Evolutionary conservation across 2,329 filamentous ascomycete genomes (phyloP).

Genomic region (Macroventuria anomochaeta): DNA sequence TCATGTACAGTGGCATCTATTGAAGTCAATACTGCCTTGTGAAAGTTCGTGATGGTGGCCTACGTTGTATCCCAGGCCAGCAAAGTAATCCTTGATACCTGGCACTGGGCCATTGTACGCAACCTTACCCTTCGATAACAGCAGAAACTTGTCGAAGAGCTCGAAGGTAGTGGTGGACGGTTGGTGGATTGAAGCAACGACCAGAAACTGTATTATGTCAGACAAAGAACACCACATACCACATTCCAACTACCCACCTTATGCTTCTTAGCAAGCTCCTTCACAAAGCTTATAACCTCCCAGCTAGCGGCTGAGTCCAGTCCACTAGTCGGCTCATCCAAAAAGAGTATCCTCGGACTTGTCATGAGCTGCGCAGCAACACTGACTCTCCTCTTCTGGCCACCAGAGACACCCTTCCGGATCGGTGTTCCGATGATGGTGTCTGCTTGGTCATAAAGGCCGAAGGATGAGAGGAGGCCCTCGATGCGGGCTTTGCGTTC

Average conservation of each 20-base stretch:
- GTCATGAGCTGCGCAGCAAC: slow-evolving; percentile 84
- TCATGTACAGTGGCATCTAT: slow-evolving; percentile 71
- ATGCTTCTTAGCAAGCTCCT: slow-evolving; percentile 68
- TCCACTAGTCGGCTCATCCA: slow-evolving; percentile 85
- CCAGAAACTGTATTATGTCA: slow-evolving; percentile 61
- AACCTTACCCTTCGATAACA: slow-evolving; percentile 73
- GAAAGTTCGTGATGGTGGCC: not conserved
- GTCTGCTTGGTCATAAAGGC: slow-evolving; percentile 71
- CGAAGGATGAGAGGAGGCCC: slow-evolving; percentile 73
- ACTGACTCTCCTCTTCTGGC: slow-evolving; percentile 81
- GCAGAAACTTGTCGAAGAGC: slow-evolving; percentile 78
- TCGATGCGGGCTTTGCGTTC: slow-evolving; percentile 70
- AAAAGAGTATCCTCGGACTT: slow-evolving; percentile 77
- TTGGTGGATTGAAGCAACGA: slow-evolving; percentile 85
- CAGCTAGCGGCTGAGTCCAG: slow-evolving; percentile 78
- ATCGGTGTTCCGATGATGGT: slow-evolving; percentile 82
- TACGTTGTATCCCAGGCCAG: slow-evolving; percentile 58
- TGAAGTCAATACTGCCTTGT: not conserved
- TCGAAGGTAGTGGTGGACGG: slow-evolving; percentile 80
- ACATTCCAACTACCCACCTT: slow-evolving; percentile 57
- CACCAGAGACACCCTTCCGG: slow-evolving; percentile 81
- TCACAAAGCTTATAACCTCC: slow-evolving; percentile 78
- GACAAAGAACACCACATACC: not conserved
- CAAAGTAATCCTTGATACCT: slow-evolving; percentile 68
- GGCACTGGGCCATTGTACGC: slow-evolving; percentile 74